phyloP scores from a whole-genome alignment of 23 red algal species.

The Agarophyton chilense region DNA sequence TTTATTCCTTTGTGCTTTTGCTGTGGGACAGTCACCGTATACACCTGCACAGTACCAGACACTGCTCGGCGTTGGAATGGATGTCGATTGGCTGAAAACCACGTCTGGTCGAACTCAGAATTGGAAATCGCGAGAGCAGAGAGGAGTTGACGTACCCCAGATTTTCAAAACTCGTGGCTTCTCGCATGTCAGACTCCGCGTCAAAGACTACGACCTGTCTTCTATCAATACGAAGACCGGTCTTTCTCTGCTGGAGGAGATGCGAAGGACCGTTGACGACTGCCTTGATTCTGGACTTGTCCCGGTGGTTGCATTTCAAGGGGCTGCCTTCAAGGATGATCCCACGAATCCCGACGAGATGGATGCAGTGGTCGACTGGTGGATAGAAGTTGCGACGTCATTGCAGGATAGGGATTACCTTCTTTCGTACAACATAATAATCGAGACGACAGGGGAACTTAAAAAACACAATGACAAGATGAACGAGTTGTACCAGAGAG shows the following conservation, averaged over 20 bases:
- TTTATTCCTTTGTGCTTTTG: background rate
- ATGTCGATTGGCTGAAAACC: conserved; percentile 16
- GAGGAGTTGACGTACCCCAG: background rate
- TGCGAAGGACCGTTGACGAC: background rate
- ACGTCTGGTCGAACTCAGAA: background rate
- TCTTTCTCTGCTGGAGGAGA: conserved; percentile 5
- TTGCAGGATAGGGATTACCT: conserved; percentile 15
- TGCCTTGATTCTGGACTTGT: background rate
- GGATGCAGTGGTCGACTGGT: conserved; percentile 2
- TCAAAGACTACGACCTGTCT: background rate
- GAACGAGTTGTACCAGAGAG: conserved; percentile 9
- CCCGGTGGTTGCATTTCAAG: conserved; percentile 7
- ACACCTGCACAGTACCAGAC: background rate
- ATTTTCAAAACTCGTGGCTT: conserved; percentile 6
- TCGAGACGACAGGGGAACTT: conserved; percentile 7
- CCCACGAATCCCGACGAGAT: conserved; percentile 2
- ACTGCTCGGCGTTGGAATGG: conserved; percentile 13
- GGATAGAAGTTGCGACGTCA: background rate
- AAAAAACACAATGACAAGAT: conserved; percentile 1
- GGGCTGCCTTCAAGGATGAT: background rate
- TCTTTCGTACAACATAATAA: conserved; percentile 15
- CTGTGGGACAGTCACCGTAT: background rate
- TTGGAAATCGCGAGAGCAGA: background rate
- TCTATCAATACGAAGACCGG: background rate
- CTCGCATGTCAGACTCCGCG: conserved; percentile 10